Base-by-base conservation (phyloP, 2,329 filamentous ascomycete genomes). In the Clonostachys rhizophaga region DNA sequence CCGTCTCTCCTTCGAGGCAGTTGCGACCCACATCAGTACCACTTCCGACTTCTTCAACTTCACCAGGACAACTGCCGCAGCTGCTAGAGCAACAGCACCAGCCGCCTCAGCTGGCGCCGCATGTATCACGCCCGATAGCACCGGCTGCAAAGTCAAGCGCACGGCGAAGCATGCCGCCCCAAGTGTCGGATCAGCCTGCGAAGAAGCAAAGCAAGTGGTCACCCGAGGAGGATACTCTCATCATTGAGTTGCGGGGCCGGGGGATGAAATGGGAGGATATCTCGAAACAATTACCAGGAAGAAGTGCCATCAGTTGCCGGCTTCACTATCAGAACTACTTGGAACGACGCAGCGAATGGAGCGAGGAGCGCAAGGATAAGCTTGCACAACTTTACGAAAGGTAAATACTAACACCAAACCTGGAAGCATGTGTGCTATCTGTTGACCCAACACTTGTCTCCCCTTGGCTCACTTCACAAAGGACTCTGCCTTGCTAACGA, bases 191-290 rank as follows among this genome's bases (percentile, higher is more conserved):
- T 56, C 87, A 85, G 36, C 89, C 89, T 17, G 88, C 89, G 34
- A 95, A 94, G 73, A 95, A 92, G 70, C 91, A 96, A 67, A 95
- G 89, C 62, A 97, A 97, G 68, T 97, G 94, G 94, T 95, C 89
- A 6, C 77, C 87, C 1, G 90, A 96, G 52, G 92, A 97, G 66
- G 91, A 97, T 66, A 83, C 87, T n/a, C 73, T 94, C 43, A 96
- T 96, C 57, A 96, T 96, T 58, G 89, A 95, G 65, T 79, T 97
- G 52, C 83, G 92, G 49, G 89, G 90, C 36, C 85, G 85, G 57
- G 89, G 89, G 9, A 96, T 96, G 90, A 97, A 97, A 64, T 97
- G 92, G 94, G 92, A 97, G 63, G 92, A 97, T 66, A 96, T 97
- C 58, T 95, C 90, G 52, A 95, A 92, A 71, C 82, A 86, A 47